Conservation (phyloP, 495 filamentous ascomycete genomes). For the Lentithecium fluviatile region DNA sequence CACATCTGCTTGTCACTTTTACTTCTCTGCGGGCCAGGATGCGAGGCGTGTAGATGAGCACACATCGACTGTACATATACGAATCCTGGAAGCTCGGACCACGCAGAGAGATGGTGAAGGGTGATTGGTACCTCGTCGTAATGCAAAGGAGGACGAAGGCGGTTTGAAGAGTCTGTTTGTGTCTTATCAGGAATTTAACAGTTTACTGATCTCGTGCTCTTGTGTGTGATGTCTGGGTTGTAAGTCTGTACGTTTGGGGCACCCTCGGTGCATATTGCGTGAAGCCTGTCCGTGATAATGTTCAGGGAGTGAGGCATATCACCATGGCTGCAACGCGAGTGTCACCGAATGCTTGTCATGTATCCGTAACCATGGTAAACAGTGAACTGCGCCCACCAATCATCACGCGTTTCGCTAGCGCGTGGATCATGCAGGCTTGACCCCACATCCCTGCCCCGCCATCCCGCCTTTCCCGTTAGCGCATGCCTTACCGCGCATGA, state of each 20-base stretch:
- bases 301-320: background rate
- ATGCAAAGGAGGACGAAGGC: conserved; percentile 26
- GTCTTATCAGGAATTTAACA: conserved; percentile 20
- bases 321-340: background rate
- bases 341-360: background rate
- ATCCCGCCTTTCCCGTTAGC: too few species aligned
- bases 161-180: conserved; percentile 10
- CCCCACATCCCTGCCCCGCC: conserved; percentile 19
- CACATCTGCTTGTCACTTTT: conserved; percentile 23
- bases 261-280: too few species aligned
- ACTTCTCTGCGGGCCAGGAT: conserved; percentile 29
- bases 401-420: conserved; percentile 1
- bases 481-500: background rate
- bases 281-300: too few species aligned
- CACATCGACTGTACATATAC: conserved; percentile 22
- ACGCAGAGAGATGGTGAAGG: conserved; percentile 7
- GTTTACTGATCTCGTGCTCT: background rate
- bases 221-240: background rate
- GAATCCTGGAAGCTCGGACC: background rate
- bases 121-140: conserved; percentile 31
- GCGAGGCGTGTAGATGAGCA: conserved; percentile 27
- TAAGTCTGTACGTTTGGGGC: background rate
- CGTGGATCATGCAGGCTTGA: conserved; percentile 9
- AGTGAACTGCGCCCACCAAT: conserved; percentile 8
- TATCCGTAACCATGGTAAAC: background rate